These are phyloP conservation scores for Chrysanthemum seticuspe DNA, from an alignment of 129 eudicot genomes.

Conservation along the genomic window DNA sequence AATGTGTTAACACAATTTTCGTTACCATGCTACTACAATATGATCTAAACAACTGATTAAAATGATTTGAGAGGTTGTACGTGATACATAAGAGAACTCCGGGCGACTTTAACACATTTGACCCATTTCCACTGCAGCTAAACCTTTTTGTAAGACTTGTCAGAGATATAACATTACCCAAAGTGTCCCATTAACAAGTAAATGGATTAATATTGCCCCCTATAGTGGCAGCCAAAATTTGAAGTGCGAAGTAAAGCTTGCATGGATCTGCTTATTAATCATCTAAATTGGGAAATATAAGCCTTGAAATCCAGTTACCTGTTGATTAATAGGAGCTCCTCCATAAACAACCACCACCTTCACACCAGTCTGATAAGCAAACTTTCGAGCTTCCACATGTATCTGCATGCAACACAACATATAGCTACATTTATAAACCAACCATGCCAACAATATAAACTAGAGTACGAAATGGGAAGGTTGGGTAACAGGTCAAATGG, in stretches of 20 bases:
- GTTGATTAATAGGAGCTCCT: slow-evolving; percentile 72
- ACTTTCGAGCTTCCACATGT: slow-evolving; percentile 74
- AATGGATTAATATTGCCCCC: neutral
- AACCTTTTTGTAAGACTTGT: neutral
- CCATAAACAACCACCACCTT: slow-evolving; percentile 88
- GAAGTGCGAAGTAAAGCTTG: neutral
- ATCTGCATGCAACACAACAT: slow-evolving; percentile 40
- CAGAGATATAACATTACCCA: slow-evolving; percentile 6
- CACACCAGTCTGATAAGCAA: slow-evolving; percentile 77
- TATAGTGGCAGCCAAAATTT: neutral
- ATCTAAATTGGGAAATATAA: neutral
- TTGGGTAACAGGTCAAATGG: neutral
- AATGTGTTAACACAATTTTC: neutral
- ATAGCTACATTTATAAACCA: neutral
- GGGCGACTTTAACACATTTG: neutral
- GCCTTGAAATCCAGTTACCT: slow-evolving; percentile 36
- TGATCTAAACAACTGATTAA: neutral
- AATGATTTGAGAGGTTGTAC: too few species aligned
- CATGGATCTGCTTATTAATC: neutral
- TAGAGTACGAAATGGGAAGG: neutral
- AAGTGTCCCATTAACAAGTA: neutral
- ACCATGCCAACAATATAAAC: slow-evolving; percentile 14
- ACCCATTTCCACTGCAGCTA: neutral
- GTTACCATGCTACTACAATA: neutral
- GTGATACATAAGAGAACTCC: too few species aligned